Percentiles rank a stretch among this genome's conserved stretches.
Evolutionary conservation across 2,329 filamentous ascomycete genomes (phyloP).

Genomic region (Ophiostoma australiae): DNA sequence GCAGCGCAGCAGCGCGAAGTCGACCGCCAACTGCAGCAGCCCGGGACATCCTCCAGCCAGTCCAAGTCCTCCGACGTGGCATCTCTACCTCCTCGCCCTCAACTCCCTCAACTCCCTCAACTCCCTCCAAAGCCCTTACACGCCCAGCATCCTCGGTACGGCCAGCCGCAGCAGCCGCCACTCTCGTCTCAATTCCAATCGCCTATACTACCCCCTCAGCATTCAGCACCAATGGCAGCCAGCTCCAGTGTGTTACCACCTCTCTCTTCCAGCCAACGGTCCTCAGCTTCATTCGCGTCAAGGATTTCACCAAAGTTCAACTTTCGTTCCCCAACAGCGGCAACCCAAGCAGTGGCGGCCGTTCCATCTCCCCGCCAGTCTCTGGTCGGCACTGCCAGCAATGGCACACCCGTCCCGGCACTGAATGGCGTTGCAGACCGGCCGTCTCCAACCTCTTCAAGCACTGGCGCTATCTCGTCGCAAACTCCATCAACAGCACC

Average conservation of each 20-base stretch:
- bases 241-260: background rate
- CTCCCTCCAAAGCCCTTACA: background rate
- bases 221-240: background rate
- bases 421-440: background rate
- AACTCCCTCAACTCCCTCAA: background rate
- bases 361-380: background rate
- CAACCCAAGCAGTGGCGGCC: background rate
- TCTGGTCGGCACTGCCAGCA: background rate
- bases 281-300: background rate
- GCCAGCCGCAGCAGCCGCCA: background rate
- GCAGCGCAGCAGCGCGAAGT: slow-evolving; percentile 3
- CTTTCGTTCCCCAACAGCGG: background rate
- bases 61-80: background rate
- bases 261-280: background rate
- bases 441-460: background rate
- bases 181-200: background rate
- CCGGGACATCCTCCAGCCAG: background rate
- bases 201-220: background rate
- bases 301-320: background rate
- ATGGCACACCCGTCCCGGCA: background rate
- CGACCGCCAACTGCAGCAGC: slow-evolving; percentile 5
- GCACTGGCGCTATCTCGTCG: background rate
- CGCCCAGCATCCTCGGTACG: background rate
- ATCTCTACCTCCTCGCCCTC: background rate
- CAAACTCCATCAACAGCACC: background rate